Percentiles rank a stretch among this genome's conserved stretches.
Conservation (phyloP, 495 filamentous ascomycete genomes). For the Penicillium lagena region DNA sequence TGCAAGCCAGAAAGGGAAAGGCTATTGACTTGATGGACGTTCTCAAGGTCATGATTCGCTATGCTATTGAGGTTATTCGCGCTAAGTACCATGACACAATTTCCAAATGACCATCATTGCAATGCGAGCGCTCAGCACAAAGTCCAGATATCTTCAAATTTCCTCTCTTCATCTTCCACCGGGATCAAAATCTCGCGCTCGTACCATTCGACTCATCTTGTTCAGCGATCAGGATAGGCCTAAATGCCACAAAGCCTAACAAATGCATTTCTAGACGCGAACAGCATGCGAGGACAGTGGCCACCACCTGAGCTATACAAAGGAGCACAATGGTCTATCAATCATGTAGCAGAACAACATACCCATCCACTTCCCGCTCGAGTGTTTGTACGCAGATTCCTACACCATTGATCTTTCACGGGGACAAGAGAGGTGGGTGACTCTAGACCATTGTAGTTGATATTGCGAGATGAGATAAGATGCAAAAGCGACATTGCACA, state of each 20-base stretch:
- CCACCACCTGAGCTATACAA: slow-evolving; percentile 48
- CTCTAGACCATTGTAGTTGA: slow-evolving; percentile 29
- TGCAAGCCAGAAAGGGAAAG: too few species aligned
- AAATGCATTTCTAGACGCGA: slow-evolving; percentile 63
- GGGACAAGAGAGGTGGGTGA: slow-evolving; percentile 4
- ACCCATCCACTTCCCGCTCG: slow-evolving; percentile 45
- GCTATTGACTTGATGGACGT: too few species aligned
- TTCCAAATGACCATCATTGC: neutral
- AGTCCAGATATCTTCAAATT: slow-evolving; percentile 2
- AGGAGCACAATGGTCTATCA: slow-evolving; percentile 1
- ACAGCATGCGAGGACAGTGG: slow-evolving; percentile 57
- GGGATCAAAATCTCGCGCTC: slow-evolving; percentile 27
- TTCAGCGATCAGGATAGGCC: slow-evolving; percentile 60
- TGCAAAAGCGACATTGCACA: slow-evolving; percentile 35
- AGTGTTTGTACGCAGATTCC: slow-evolving; percentile 47
- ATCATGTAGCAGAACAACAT: neutral
- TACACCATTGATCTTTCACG: slow-evolving; percentile 16
- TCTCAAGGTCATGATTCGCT: too few species aligned
- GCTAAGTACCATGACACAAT: neutral
- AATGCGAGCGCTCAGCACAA: neutral
- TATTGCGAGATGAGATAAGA: slow-evolving; percentile 29
- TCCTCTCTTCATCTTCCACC: slow-evolving; percentile 24
- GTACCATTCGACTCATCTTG: slow-evolving; percentile 1
- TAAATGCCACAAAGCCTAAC: slow-evolving; percentile 70
- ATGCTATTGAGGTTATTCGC: too few species aligned